Percentiles rank a stretch among this genome's conserved stretches.
phyloP scores from a whole-genome alignment of 1,284 basidiomycete genomes.

The Rhodotorula glutinis region DNA sequence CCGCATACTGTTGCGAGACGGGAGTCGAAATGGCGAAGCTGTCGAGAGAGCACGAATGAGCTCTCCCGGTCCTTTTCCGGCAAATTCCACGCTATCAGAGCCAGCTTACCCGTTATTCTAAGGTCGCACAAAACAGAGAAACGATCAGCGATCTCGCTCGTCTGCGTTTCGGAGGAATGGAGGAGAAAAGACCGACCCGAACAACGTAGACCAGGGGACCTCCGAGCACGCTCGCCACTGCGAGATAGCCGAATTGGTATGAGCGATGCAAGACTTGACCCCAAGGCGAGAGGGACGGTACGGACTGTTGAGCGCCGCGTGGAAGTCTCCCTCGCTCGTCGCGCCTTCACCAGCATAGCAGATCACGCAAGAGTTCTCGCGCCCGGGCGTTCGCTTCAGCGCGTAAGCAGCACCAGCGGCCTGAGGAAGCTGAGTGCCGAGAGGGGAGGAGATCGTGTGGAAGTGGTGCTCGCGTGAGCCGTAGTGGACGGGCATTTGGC shows the following conservation, averaged over 20 bases:
- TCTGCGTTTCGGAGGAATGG: background rate
- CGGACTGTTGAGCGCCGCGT: constrained; percentile 54
- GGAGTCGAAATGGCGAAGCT: constrained; percentile 96
- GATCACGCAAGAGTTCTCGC: constrained; percentile 72
- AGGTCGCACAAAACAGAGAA: background rate
- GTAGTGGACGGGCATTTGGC: constrained; percentile 60
- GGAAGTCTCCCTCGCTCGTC: constrained; percentile 57
- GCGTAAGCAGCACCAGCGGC: constrained; percentile 91
- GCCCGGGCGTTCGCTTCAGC: constrained; percentile 69
- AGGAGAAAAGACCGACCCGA: constrained; percentile 17
- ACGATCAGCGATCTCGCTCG: background rate
- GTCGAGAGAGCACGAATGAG: constrained; percentile 40
- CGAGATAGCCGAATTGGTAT: too few species aligned
- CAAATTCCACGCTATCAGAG: constrained; percentile 61
- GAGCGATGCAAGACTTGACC: too few species aligned
- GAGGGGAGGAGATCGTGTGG: constrained; percentile 86
- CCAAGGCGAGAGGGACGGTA: background rate
- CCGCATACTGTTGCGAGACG: constrained; percentile 79
- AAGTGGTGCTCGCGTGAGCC: constrained; percentile 80
- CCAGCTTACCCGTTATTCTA: constrained; percentile 59
- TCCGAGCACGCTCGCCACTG: constrained; percentile 52
- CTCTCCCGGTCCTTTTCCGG: constrained; percentile 53
- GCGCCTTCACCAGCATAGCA: constrained; percentile 82
- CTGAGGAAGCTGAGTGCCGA: constrained; percentile 87
- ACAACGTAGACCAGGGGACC: constrained; percentile 44